Evolutionary conservation across 352 stramenopile genomes (phyloP), one percentile per base, ranked within the genome.

Genomic region (Pythium pyrilobum): DNA sequence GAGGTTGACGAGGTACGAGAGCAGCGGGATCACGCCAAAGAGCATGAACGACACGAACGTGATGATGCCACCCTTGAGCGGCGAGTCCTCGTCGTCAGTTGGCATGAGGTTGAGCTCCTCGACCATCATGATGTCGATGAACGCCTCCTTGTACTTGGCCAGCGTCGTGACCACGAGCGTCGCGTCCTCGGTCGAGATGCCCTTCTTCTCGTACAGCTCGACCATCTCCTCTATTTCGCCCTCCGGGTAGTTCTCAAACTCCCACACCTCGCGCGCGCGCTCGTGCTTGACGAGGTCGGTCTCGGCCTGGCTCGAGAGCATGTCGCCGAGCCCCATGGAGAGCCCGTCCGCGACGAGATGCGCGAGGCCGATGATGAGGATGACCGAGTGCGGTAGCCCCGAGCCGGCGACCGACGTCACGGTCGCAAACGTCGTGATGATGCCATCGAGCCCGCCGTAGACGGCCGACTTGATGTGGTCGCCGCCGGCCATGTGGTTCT

Each of bases 91-190:
- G 34, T 97, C 88, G 53, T 97, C 90, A 28, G 96, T 87, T 1
- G 96, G 88, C 77, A 97, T 95, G 52, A 98, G 69, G 51, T 97
- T 88, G 43, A 98, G 83, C 69, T 98, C 95, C 57, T 98, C 89
- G 20, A 94, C 71, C 92, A 98, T 98, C 95, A 98, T 98, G 47
- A 98, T 85, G 74, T 98, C 93, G 31, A 98, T 92, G 71, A 98
- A 98, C 27, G 97, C 96, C 46, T 98, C 86, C 57, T 97, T 96
- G 77, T 98, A 98, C 76, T 98, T 98, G 51, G 92, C 74, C 71
- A 98, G 87, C 28, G 90, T 98, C 51, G 87, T 72, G 45, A 98
- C 90, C 4, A 98, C 87, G 8, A 89, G 60, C 46, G 74, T 76
- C 6, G 95, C 93, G 78, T 98, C 94, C 6, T 96, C 79, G 15